phyloP scores from a whole-genome alignment of 2,329 filamentous ascomycete species.

The Byssochlamys sp. region DNA sequence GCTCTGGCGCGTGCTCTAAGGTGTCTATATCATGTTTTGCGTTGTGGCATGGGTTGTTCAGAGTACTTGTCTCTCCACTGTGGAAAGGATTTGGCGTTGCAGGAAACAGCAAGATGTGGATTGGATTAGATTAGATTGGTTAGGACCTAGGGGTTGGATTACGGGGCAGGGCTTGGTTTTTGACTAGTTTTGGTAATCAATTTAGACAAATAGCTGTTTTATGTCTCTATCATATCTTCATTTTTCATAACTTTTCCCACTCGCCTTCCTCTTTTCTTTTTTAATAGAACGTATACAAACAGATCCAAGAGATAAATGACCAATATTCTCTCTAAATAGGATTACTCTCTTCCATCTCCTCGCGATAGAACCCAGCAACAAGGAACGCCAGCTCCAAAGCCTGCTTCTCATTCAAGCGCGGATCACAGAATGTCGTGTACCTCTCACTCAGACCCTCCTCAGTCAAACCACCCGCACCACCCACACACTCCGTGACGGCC shows the following conservation, averaged over 20 bases:
- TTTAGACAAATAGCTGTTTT: not conserved
- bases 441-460: slow-evolving; percentile 83
- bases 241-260: not conserved
- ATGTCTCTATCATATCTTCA: not conserved
- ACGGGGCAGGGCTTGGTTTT: not conserved
- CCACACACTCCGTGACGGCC: slow-evolving; percentile 89
- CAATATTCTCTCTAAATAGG: not conserved
- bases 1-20: not conserved
- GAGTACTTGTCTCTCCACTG: not conserved
- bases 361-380: slow-evolving; percentile 70
- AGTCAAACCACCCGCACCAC: slow-evolving; percentile 74
- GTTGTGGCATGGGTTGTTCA: not conserved
- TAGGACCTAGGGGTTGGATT: not conserved
- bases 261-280: not conserved
- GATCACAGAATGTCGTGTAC: slow-evolving; percentile 94
- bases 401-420: slow-evolving; percentile 92
- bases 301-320: not conserved
- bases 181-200: not conserved
- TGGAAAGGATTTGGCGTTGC: not conserved
- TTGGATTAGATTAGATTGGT: not conserved
- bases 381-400: slow-evolving; percentile 89
- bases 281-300: not conserved
- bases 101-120: not conserved
- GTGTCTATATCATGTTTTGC: not conserved
- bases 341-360: slow-evolving; percentile 26